Evolutionary conservation across 2,329 filamentous ascomycete species (phyloP), one percentile per base, ranked within the genome.

Genomic region (Neospermospora avenae): DNA sequence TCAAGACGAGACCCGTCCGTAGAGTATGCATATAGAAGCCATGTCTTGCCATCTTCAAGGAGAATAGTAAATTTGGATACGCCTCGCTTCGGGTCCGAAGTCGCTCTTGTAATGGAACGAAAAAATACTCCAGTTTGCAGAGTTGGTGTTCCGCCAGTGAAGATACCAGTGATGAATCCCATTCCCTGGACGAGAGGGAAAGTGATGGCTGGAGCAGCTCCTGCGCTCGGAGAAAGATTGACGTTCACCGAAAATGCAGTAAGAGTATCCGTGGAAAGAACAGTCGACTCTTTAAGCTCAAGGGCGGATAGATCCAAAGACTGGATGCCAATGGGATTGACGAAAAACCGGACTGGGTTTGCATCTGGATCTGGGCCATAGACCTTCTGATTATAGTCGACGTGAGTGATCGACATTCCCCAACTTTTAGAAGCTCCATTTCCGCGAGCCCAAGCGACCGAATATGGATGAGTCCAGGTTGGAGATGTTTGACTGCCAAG

Each of bases 141-240:
- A 3, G 87, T 71, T 0, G 93, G 93, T 7, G 84, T 86, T 0
- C 85, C 80, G 31, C 85, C 84, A 57, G 80, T 80, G 74, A 93
- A 98, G 18, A 89, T 74, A 0, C 81, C 93, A 4, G 93, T 97
- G 18, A 96, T 79, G 68, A 92, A 96, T 0, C 85, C 88, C 85
- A 96, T 95, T 11, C 95, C 95, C 71, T 98, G 93, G 0, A 96
- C 85, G 7, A 97, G 72, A 0, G 93, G 92, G 65, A 96, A 91
- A 0, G 84, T 87, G 20, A 98, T 81, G 1, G 82, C 78, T 0
- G 88, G 82, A 1, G 78, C 73, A 7, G 81, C 79, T 2, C 77
- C 77, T n/a, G 74, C 70, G 22, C 79, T 76, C 2, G 81, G 79
- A 54, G 77, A 81, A 34, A 98, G 78, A 46, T 89, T 87, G 48